Evolutionary conservation across 2,329 filamentous ascomycete species (phyloP).

Genomic region (Trichoderma cornu-damae): DNA sequence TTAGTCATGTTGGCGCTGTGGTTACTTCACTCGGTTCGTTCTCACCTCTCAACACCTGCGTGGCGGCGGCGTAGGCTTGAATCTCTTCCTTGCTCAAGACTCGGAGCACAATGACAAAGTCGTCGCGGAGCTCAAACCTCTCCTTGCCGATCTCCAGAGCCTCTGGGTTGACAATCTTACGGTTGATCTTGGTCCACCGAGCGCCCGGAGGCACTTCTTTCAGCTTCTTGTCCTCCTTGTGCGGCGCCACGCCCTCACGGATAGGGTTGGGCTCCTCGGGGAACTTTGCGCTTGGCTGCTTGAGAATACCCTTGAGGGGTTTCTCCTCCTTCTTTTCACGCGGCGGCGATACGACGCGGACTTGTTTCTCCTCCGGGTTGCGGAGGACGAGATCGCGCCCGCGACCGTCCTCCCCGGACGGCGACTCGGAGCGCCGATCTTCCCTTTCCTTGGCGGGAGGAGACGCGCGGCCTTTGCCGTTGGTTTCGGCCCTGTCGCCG

Average conservation of each 20-base stretch:
- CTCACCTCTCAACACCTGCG: slow-evolving; percentile 73
- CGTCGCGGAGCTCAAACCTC: slow-evolving; percentile 83
- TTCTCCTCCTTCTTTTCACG: slow-evolving; percentile 59
- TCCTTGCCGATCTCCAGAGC: slow-evolving; percentile 83
- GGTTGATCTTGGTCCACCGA: slow-evolving; percentile 89
- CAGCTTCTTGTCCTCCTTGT: slow-evolving; percentile 73
- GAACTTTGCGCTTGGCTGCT: slow-evolving; percentile 74
- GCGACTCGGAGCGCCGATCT: slow-evolving; percentile 19
- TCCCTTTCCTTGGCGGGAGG: slow-evolving; percentile 22
- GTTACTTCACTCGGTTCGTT: slow-evolving; percentile 8
- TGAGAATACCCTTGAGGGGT: slow-evolving; percentile 77
- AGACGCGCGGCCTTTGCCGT: slow-evolving; percentile 16
- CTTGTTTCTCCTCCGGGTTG: slow-evolving; percentile 41
- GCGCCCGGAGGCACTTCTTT: slow-evolving; percentile 72
- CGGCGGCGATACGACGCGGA: slow-evolving; percentile 71
- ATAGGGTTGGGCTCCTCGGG: slow-evolving; percentile 80
- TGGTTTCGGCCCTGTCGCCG: slow-evolving; percentile 19
- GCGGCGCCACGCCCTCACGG: slow-evolving; percentile 85
- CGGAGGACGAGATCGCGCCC: slow-evolving; percentile 39
- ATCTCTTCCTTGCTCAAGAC: slow-evolving; percentile 88
- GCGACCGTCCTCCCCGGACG: slow-evolving; percentile 33
- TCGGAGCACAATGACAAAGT: slow-evolving; percentile 87
- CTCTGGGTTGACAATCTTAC: slow-evolving; percentile 82
- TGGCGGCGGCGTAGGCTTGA: slow-evolving; percentile 76
- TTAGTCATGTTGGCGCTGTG: not conserved